These are phyloP conservation scores for Cercospora citrullina DNA, from an alignment of 2,329 filamentous ascomycete species.

Conservation along the genomic window DNA sequence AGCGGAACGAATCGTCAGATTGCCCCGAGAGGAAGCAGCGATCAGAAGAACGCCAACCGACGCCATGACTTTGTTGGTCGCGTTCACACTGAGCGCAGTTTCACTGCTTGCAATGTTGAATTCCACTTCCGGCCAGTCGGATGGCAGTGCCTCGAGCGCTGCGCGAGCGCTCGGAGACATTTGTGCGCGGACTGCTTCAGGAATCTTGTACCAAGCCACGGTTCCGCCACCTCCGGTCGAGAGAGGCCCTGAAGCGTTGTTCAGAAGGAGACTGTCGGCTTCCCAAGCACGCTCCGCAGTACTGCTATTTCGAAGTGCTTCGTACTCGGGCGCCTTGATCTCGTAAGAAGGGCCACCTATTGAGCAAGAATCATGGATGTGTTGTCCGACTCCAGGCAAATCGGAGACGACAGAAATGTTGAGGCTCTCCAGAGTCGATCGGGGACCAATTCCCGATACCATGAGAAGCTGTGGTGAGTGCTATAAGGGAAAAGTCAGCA, in stretches of 20 bases:
- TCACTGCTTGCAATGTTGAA: conserved; percentile 14
- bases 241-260: conserved; percentile 28
- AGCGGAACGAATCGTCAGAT: conserved; percentile 38
- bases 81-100: conserved; percentile 24
- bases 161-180: conserved; percentile 13
- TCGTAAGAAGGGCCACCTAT: conserved; percentile 19
- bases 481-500: neutral
- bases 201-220: conserved; percentile 24
- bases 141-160: conserved; percentile 29
- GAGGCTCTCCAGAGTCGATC: conserved; percentile 43
- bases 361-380: conserved; percentile 48
- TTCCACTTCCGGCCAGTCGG: conserved; percentile 42
- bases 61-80: conserved; percentile 37
- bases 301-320: conserved; percentile 14
- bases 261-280: conserved; percentile 21
- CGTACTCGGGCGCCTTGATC: conserved; percentile 18
- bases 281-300: neutral
- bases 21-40: conserved; percentile 40
- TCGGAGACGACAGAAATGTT: conserved; percentile 50
- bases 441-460: conserved; percentile 36
- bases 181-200: conserved; percentile 23
- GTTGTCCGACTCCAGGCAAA: conserved; percentile 54
- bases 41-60: conserved; percentile 37
- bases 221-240: conserved; percentile 26
- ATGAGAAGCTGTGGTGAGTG: conserved; percentile 38